Conservation (phyloP, 2,329 filamentous ascomycete species). For the Tympanopsis confertula region DNA sequence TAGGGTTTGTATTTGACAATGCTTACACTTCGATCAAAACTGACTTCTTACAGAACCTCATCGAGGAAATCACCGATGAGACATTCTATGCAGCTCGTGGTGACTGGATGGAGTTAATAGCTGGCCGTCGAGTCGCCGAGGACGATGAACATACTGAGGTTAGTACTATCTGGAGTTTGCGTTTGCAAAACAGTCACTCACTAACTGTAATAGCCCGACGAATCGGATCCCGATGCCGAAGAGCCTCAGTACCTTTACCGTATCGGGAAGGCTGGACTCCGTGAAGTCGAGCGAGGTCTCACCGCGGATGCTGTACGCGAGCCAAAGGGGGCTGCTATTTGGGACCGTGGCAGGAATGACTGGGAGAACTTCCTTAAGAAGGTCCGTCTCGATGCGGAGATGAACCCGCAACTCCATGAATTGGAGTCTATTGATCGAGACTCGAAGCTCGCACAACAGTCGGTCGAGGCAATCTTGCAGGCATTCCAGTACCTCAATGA, state of each 20-base stretch:
- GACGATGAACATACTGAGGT: conserved; percentile 27
- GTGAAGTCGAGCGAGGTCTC: background rate
- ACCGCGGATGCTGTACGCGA: background rate
- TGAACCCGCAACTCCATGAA: conserved; percentile 23
- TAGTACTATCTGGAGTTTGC: conserved; percentile 11
- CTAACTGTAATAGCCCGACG: conserved; percentile 20
- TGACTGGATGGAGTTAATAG: conserved; percentile 22
- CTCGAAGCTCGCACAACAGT: no score
- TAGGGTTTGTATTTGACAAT: no score
- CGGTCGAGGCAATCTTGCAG: no score
- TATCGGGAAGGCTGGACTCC: no score
- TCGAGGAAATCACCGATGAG: conserved; percentile 21
- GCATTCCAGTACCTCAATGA: no score
- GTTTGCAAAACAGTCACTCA: conserved; percentile 20
- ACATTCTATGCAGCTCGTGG: conserved; percentile 23
- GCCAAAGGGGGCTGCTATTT: conserved; percentile 8
- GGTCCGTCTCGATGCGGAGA: conserved; percentile 20
- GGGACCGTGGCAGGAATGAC: conserved; percentile 17
- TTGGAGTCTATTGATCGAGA: no score
- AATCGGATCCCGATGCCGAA: no score
- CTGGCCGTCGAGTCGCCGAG: conserved; percentile 21
- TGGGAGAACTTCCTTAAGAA: conserved; percentile 27
- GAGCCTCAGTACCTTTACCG: no score
- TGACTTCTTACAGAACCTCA: no score
- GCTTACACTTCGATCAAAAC: no score